Percentiles rank a stretch among this genome's conserved stretches.
These are phyloP conservation scores for Triticum timopheevii DNA, from an alignment of 176 grass and related monocot genomes.

Conservation along the genomic window DNA sequence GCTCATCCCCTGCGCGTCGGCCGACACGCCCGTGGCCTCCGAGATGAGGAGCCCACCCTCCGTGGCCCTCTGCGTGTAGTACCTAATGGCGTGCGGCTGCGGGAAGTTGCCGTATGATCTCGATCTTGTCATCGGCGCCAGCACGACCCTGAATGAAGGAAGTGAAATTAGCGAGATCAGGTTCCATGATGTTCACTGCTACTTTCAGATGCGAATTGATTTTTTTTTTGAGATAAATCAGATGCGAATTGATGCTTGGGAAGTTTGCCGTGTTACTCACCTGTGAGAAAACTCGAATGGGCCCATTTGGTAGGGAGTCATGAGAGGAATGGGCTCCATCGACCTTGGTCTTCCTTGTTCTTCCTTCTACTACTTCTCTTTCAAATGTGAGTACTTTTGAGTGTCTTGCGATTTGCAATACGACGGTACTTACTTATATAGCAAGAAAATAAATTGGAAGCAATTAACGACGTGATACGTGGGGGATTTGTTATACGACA, in stretches of 20 bases:
- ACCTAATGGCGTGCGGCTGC: slow-evolving; percentile 44
- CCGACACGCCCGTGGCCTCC: slow-evolving; percentile 61
- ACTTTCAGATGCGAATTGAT: too few species aligned
- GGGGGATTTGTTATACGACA: not conserved
- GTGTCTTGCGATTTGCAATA: not conserved
- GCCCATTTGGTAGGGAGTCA: slow-evolving; percentile 39
- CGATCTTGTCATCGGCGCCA: slow-evolving; percentile 58
- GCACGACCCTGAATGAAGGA: slow-evolving; percentile 44
- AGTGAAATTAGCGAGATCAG: not conserved
- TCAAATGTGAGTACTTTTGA: not conserved
- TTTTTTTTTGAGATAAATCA: not conserved
- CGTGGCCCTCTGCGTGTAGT: slow-evolving; percentile 63
- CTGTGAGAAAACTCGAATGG: slow-evolving; percentile 53
- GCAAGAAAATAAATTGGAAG: not conserved
- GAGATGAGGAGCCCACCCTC: slow-evolving; percentile 53
- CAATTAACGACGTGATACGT: not conserved
- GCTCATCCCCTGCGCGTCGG: slow-evolving; percentile 34
- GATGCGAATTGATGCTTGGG: not conserved
- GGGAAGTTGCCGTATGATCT: slow-evolving; percentile 63
- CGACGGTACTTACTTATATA: not conserved
- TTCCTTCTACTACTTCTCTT: not conserved
- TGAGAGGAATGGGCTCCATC: slow-evolving; percentile 30
- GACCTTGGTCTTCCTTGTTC: not conserved
- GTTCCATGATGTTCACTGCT: not conserved
- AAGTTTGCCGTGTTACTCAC: not conserved